Evolutionary conservation across 305 asterid genomes (phyloP).

Genomic region (Rubia peregrina): DNA sequence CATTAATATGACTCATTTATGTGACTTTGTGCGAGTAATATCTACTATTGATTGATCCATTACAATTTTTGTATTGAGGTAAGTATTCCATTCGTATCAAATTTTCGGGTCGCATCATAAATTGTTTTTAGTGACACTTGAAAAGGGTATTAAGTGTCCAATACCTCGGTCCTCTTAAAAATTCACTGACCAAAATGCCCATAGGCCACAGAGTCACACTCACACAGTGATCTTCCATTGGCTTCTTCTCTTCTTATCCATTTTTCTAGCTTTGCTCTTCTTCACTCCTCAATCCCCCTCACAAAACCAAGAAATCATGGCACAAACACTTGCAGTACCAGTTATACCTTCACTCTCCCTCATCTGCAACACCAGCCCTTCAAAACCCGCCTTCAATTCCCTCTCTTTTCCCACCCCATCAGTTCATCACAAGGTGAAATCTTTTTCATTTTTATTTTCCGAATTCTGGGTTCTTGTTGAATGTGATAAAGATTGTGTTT

Average conservation of each 20-base stretch:
- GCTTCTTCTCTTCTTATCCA: neutral
- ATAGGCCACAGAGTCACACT: neutral
- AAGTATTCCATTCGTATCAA: no score
- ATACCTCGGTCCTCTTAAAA: neutral
- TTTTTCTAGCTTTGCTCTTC: neutral
- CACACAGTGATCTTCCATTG: neutral
- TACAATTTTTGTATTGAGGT: no score
- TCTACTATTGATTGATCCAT: no score
- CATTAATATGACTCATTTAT: no score
- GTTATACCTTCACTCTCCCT: slow-evolving; percentile 56
- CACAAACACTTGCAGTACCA: slow-evolving; percentile 62
- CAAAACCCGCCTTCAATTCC: slow-evolving; percentile 24
- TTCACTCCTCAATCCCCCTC: neutral
- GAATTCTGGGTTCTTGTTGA: neutral
- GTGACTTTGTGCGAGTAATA: no score
- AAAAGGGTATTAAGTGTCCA: no score
- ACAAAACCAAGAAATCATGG: slow-evolving; percentile 32
- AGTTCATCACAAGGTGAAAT: slow-evolving; percentile 38
- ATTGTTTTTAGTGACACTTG: no score
- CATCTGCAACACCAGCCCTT: slow-evolving; percentile 39
- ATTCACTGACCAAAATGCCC: neutral
- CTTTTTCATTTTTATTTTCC: neutral
- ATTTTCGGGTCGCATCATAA: no score
- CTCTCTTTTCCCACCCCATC: slow-evolving; percentile 35
- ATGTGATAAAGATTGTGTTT: neutral